Base-by-base conservation (phyloP, 768 basidiomycete species). In the Boletus pseudo-olivaceus region DNA sequence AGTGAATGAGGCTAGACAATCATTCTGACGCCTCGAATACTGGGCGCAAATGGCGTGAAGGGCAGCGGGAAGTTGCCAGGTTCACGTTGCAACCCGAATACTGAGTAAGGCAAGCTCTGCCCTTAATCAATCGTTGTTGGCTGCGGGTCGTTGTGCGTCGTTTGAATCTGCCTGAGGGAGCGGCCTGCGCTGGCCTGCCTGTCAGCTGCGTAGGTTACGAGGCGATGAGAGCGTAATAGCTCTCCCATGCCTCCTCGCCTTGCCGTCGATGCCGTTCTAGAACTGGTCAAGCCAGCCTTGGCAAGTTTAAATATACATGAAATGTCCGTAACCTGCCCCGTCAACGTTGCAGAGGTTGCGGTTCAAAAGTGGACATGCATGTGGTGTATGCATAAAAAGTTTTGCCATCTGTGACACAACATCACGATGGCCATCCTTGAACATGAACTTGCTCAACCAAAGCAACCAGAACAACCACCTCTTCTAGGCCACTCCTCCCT, bases 21-120 rank as follows among this genome's bases (percentile, higher is more conserved):
- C 65, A 68, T 68, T 55, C 47, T 29, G 43, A 43, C 41, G 23
- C 52, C 47, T 41, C 29, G 39, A 38, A 47, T 10, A 15, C 40
- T 27, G 44, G 60, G 57, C 53, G 60, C 37, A 60, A 64, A 48
- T 54, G 38, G 64, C 47, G 63, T 59, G 61, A 60, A 62, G 49
- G 43, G 59, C 47, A 62, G 20, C 39, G 43, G 55, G 46, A 48
- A 47, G 35, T 56, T 49, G 53, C 37, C 48, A 42, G 46, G 55
- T 52, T 59, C 51, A 51, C 60, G 47, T 52, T 62, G 60, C 56
- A 40, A 49, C 41, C 52, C 47, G 42, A 44, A 53, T 49, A 54
- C 49, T 46, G 41, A 41, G 57, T 47, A 62, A 54, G 58, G 62
- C 53, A 56, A 48, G 61, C 54, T 62, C 29, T 32, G 49, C 46